Base-by-base conservation (phyloP, 2,329 filamentous ascomycete genomes). In the Monilinia vaccinii-corymbosi region DNA sequence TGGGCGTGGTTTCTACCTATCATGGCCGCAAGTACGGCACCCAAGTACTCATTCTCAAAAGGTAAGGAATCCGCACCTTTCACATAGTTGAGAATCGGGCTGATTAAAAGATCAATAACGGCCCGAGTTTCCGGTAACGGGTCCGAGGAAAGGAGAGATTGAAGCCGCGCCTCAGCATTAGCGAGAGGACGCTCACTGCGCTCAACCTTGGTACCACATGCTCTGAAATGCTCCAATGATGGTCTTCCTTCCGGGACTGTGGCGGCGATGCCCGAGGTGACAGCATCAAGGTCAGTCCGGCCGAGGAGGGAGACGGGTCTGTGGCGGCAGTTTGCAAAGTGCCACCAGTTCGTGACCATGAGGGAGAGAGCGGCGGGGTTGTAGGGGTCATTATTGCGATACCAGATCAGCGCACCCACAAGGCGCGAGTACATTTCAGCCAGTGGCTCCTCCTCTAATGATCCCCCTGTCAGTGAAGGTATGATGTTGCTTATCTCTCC, bases 261-360 rank as follows among this genome's bases (percentile, higher is more conserved):
- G 7, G 52, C 28, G 52, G 6, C 14, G 31, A 56, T 56, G 9
- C 28, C 42, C 8, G 21, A 18, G 14, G 18, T 14, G 11, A 47
- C 31, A 40, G 50, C 32, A 47, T 56, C 53, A 16, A 56, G 10
- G 2, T 56, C 53, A 14, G 53, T 56, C 1, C 53, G 42, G 3
- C 53, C 53, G 9, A 56, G 21, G 2, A 56, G 53, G 14, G 53
- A 3, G 3, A 56, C 47, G 5, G 53, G 28, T 56, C 52, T 25
- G 9, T 56, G 52, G 28, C 52, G 52, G 32, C 52, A 56, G 18
- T 56, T 56, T 8, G 52, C 40, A 32, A 56, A 40, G 5, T 56
- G 52, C 52, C 52, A 56, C 40, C 52, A 56, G 13, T 46, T 28
- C 0, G 40, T 56, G 14, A 46, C 25, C 8, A 56, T 25, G 18